A percentile compares a stretch with the other conserved stretches of the same genome.
Conservation (phyloP, 768 basidiomycete genomes). For the Phlebiopsis gigantea region DNA sequence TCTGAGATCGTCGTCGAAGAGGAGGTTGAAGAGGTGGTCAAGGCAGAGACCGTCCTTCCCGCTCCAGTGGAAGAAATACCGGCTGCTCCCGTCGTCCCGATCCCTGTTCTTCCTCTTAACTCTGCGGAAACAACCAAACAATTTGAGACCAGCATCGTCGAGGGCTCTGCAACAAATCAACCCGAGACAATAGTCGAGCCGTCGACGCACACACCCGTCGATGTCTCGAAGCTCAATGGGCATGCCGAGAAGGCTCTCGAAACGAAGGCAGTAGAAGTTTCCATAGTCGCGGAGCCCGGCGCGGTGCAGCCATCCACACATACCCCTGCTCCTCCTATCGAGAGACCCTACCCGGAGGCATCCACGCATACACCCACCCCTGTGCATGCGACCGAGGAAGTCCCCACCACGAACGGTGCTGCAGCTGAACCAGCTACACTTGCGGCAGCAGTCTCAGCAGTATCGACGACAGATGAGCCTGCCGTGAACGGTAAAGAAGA, state of each 20-base stretch:
- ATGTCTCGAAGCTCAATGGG: background rate
- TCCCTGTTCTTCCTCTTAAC: slow-evolving; percentile 17
- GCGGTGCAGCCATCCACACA: slow-evolving; percentile 8
- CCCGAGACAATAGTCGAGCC: slow-evolving; percentile 5
- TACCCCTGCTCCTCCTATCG: background rate
- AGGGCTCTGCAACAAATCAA: slow-evolving; percentile 12
- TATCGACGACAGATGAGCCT: slow-evolving; percentile 7
- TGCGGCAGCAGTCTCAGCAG: background rate
- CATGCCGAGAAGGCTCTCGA: background rate
- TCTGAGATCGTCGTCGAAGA: background rate
- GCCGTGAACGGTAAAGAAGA: background rate
- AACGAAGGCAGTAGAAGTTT: slow-evolving; percentile 3
- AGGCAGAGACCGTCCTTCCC: slow-evolving; percentile 5
- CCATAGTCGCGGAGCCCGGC: background rate
- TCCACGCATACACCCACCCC: slow-evolving; percentile 10
- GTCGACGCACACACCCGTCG: slow-evolving; percentile 8
- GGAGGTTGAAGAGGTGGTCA: slow-evolving; percentile 10
- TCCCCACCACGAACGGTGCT: background rate
- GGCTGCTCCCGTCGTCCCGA: slow-evolving; percentile 17
- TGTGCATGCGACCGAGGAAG: background rate
- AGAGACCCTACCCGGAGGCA: slow-evolving; percentile 4
- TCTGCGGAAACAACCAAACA: slow-evolving; percentile 11
- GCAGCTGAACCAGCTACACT: background rate
- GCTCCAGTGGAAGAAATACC: background rate
- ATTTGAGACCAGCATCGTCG: slow-evolving; percentile 17